Evolutionary conservation across 2,329 filamentous ascomycete species (phyloP).

Genomic region (Hortaea werneckii): DNA sequence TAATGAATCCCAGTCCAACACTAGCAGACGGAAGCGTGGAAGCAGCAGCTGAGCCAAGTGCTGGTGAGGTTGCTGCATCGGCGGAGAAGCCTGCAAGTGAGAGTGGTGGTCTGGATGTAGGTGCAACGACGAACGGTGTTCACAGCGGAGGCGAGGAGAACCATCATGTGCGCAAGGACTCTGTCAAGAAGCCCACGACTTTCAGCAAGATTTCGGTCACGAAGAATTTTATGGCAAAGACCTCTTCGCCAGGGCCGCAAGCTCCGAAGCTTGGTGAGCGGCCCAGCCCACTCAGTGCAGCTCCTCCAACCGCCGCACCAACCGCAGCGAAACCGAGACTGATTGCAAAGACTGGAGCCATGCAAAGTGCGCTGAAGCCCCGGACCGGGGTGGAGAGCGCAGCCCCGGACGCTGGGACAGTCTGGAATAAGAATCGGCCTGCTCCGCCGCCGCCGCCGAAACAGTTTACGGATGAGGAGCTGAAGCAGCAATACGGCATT

Average conservation of each 20-base stretch:
- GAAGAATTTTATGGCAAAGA: slow-evolving; percentile 73
- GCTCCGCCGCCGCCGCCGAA: slow-evolving; percentile 60
- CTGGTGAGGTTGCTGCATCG: slow-evolving; percentile 18
- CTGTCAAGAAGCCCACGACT: slow-evolving; percentile 62
- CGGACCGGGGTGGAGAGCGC: slow-evolving; percentile 25
- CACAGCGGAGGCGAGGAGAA: not conserved
- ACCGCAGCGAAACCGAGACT: slow-evolving; percentile 53
- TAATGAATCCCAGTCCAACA: not conserved
- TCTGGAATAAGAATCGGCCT: slow-evolving; percentile 88
- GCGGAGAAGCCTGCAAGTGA: slow-evolving; percentile 58
- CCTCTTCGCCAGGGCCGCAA: slow-evolving; percentile 41
- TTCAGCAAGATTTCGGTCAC: slow-evolving; percentile 84
- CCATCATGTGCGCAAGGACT: slow-evolving; percentile 47
- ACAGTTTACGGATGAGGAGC: slow-evolving; percentile 76
- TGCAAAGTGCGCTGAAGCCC: slow-evolving; percentile 37
- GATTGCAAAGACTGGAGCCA: slow-evolving; percentile 61
- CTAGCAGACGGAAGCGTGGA: not conserved
- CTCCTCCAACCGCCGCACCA: slow-evolving; percentile 29
- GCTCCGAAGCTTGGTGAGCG: slow-evolving; percentile 45
- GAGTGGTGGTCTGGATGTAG: slow-evolving; percentile 68
- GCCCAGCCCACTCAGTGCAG: slow-evolving; percentile 20
- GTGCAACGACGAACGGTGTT: slow-evolving; percentile 46
- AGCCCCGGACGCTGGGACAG: slow-evolving; percentile 60
- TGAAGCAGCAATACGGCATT: slow-evolving; percentile 74
- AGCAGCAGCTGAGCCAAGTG: slow-evolving; percentile 21